Conservation (phyloP, 169 alveolate genomes). For the Cryptosporidium baileyi region DNA sequence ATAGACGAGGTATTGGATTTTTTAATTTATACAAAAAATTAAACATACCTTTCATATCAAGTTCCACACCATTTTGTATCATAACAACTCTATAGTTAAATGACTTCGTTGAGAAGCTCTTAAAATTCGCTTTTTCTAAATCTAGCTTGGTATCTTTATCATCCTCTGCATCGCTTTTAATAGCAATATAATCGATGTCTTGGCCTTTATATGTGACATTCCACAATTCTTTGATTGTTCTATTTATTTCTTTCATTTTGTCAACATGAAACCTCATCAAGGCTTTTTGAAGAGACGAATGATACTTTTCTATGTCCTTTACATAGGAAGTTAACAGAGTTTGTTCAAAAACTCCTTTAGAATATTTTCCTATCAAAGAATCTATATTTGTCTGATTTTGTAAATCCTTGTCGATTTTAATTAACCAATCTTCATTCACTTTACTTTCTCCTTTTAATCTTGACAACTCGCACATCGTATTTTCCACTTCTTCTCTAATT, state of each 20-base stretch:
- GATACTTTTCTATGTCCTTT: slow-evolving; percentile 76
- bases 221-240: slow-evolving; percentile 93
- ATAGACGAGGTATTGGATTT: neutral
- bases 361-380: neutral
- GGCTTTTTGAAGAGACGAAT: slow-evolving; percentile 84
- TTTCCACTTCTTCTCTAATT: slow-evolving; percentile 16
- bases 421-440: slow-evolving; percentile 38
- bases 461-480: slow-evolving; percentile 13
- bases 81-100: slow-evolving; percentile 84
- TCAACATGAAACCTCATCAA: slow-evolving; percentile 82
- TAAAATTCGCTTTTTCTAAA: neutral
- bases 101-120: slow-evolving; percentile 71
- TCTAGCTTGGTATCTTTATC: slow-evolving; percentile 45
- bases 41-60: slow-evolving; percentile 86
- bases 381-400: slow-evolving; percentile 15
- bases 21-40: neutral
- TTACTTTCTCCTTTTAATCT: slow-evolving; percentile 30
- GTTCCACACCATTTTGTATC: slow-evolving; percentile 85
- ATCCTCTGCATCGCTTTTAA: slow-evolving; percentile 80
- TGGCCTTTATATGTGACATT: slow-evolving; percentile 92
- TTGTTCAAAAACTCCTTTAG: slow-evolving; percentile 26
- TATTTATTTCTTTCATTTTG: slow-evolving; percentile 94
- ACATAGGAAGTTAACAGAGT: slow-evolving; percentile 2
- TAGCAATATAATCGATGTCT: slow-evolving; percentile 92
- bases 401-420: slow-evolving; percentile 1